Base-by-base conservation (phyloP, 2,329 filamentous ascomycete genomes). In the Fusarium neocosmosporiellum region DNA sequence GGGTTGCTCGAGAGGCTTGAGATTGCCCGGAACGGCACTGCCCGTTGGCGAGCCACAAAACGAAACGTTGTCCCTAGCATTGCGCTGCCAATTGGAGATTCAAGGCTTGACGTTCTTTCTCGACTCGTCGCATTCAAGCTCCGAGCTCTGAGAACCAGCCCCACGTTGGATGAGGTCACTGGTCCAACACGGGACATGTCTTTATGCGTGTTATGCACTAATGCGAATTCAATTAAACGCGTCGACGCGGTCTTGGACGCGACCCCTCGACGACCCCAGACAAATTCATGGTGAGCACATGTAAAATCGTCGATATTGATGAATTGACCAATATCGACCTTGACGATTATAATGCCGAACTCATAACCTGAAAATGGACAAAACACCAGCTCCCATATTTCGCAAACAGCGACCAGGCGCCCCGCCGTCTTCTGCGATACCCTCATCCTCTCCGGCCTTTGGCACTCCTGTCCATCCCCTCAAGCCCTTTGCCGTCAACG, bases 371-470 rank as follows among this genome's bases (percentile, higher is more conserved):
- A 67, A 63, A 36, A 84, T 84, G 83, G 82, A 84, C 74, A 77
- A 78, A 67, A 83, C 81, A 57, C 82, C 83, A 63, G 79, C 81
- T 34, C 78, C 80, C 58, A 79, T 84, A 69, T 84, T 83, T 63
- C 81, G 82, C 70, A 80, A 77, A 57, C 76, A 80, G 67, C 78
- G 79, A 62, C 72, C 73, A 50, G 69, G 78, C 79, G 78, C 74
- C 27, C 80, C 81, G 46, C 81, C 79, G 11, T 84, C 85, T 5
- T 91, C 93, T 59, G 88, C 89, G 46, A 91, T 96, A 69, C 94
- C 94, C 6, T 98, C 95, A 0, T 97, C 95, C 1, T 98, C 95
- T 22, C 94, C 95, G 10, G 94, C 93, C 43, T 98, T 98, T 83
- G 94, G 90, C 59, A 98, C 95, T 2, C 95, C 95, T 2, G 89